Conservation (phyloP, 441 rosid genomes). For the Omphalea diandra region DNA sequence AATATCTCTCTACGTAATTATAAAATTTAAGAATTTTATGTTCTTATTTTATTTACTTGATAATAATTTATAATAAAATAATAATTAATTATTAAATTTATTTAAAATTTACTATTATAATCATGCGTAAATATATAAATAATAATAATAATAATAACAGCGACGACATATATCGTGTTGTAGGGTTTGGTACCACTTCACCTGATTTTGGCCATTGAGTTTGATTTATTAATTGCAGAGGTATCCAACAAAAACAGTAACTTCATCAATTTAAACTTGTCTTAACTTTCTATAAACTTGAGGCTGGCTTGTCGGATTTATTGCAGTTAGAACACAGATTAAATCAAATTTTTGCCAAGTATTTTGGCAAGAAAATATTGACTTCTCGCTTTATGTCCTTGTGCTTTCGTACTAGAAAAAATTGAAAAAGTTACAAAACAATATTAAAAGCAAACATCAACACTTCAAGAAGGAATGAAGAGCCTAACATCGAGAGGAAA, state of each 20-base stretch:
- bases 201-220: not conserved
- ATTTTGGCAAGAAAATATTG: not conserved
- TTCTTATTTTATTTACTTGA: too few relatives aligned
- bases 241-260: slow-evolving; percentile 4
- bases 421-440: not conserved
- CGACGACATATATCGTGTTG: too few relatives aligned
- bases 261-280: not conserved
- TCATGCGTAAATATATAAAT: too few relatives aligned
- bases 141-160: too few relatives aligned
- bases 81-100: too few relatives aligned
- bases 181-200: not conserved
- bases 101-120: too few relatives aligned
- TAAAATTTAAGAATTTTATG: too few relatives aligned
- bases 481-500: not conserved
- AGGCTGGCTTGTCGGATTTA: not conserved
- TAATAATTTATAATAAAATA: too few relatives aligned
- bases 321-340: not conserved
- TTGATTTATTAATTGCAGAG: not conserved
- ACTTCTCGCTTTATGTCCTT: not conserved
- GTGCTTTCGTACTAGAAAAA: not conserved
- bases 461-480: not conserved
- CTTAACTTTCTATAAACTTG: not conserved
- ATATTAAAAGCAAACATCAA: not conserved
- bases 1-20: too few relatives aligned
- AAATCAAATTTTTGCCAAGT: not conserved